These are phyloP conservation scores for Bimuria novae-zelandiae DNA, from an alignment of 2,329 filamentous ascomycete species.

Conservation along the genomic window DNA sequence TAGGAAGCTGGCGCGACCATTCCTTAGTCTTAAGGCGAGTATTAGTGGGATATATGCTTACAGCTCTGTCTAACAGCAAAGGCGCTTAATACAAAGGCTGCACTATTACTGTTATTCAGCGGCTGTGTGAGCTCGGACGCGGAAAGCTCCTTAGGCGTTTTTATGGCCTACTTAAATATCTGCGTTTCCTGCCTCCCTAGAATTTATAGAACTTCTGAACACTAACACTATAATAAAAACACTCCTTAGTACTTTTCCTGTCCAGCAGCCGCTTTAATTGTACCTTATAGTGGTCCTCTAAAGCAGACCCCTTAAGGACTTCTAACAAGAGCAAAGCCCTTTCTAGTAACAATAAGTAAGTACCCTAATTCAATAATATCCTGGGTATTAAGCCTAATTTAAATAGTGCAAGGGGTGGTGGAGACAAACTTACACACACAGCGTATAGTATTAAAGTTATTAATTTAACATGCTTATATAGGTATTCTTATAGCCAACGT, in stretches of 20 bases:
- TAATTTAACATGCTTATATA: slow-evolving; percentile 16
- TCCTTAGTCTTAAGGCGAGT: slow-evolving; percentile 9
- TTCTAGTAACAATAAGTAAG: slow-evolving; percentile 3
- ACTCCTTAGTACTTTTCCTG: slow-evolving; percentile 7
- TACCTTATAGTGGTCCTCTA: slow-evolving; percentile 13
- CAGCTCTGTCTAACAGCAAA: slow-evolving; percentile 5
- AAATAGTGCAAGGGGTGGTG: slow-evolving; percentile 4
- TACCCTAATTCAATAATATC: slow-evolving; percentile 2
- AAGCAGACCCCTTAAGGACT: not conserved
- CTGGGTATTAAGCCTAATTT: slow-evolving; percentile 3
- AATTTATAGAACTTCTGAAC: slow-evolving; percentile 1
- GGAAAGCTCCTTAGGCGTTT: not conserved
- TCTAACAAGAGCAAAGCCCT: not conserved
- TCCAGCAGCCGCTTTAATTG: slow-evolving; percentile 7
- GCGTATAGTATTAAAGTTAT: slow-evolving; percentile 10
- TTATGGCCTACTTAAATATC: slow-evolving; percentile 18
- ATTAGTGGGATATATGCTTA: slow-evolving; percentile 14
- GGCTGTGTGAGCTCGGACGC: slow-evolving; percentile 8
- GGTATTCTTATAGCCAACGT: slow-evolving; percentile 7
- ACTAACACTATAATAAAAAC: slow-evolving; percentile 10
- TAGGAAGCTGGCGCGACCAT: slow-evolving; percentile 8
- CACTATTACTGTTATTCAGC: slow-evolving; percentile 9
- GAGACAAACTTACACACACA: no score
- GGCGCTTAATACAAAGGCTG: slow-evolving; percentile 16
- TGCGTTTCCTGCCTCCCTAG: slow-evolving; percentile 8